Base-by-base conservation (phyloP, 2,329 filamentous ascomycete genomes). In the Fusarium sp. region DNA sequence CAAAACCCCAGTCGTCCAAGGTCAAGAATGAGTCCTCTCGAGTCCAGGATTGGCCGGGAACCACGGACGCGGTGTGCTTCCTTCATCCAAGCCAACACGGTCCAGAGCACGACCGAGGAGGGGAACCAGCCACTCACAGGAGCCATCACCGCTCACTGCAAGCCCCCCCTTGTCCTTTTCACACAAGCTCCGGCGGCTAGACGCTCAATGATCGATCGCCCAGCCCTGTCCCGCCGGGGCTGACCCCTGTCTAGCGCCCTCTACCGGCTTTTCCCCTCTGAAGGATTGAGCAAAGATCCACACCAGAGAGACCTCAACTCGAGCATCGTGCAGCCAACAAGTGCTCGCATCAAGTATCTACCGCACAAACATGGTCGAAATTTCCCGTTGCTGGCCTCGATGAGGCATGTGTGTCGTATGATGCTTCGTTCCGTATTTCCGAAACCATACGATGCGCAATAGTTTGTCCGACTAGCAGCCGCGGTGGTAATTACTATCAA, bases 111-210 rank as follows among this genome's bases (percentile, higher is more conserved):
- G 35, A 51, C 14, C 51, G n/a, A 29, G 67, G 70, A 72, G 67
- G 55, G 60, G 49, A 55, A 31, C 58, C 62, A 73, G 36, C 71
- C 71, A 73, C 59, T 74, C 38, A 74, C 17, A 66, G n/a, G 38
- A 27, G 27, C 22, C 42, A 67, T 67, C 67, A 69, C 58, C 6
- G 24, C 27, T 10, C 20, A 6, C 67, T 73, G 70, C 71, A 74
- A n/a, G 62, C 53, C 22, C 38, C 67, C 71, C 70, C 44, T 9
- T 24, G 49, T 53, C 49, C 36, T 17, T 40, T 71, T 72, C 70
- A 73, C 67, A 72, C 44, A 17, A 72, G 57, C 62, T 58, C n/a
- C 66, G 71, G 70, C 72, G 72, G 72, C 55, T 71, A 74, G 59
- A 73, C 59, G 10, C 12, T 65, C 73, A 72, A 68, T 70, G 29